Percentiles rank a stretch among this genome's conserved stretches.
phyloP scores from a whole-genome alignment of 805 yeast genomes.

The Huiozyma naganishii region DNA sequence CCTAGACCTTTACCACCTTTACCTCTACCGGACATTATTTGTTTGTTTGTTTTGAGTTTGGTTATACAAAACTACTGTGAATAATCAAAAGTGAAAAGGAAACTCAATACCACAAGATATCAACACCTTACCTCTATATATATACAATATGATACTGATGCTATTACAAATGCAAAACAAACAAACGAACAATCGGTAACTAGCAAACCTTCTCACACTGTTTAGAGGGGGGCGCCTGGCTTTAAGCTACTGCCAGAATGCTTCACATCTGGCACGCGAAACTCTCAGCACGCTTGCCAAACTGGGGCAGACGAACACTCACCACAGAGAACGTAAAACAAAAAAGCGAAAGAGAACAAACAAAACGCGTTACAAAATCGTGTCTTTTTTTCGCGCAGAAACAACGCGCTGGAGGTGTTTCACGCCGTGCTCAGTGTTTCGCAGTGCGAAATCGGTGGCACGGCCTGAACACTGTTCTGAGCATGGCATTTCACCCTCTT shows the following conservation, averaged over 20 bases:
- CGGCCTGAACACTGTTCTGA: no score
- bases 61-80: neutral
- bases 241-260: no score
- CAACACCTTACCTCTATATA: neutral
- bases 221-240: no score
- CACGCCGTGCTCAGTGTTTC: neutral
- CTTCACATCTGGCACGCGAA: neutral
- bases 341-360: no score
- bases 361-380: no score
- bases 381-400: no score
- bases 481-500: no score
- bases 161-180: neutral
- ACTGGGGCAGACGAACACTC: no score
- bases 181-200: neutral
- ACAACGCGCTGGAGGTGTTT: no score
- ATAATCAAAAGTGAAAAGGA: no score
- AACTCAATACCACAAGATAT: neutral
- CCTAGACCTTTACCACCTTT: slow-evolving; percentile 99
- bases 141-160: neutral
- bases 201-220: no score
- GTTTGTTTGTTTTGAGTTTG: slow-evolving; percentile 5
- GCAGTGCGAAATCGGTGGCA: neutral
- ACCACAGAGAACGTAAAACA: no score
- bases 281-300: neutral
- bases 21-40: slow-evolving; percentile 92